Percentiles rank a stretch among this genome's conserved stretches.
Conservation (phyloP, 1,284 basidiomycete genomes). For the Ceratobasidium sp. region DNA sequence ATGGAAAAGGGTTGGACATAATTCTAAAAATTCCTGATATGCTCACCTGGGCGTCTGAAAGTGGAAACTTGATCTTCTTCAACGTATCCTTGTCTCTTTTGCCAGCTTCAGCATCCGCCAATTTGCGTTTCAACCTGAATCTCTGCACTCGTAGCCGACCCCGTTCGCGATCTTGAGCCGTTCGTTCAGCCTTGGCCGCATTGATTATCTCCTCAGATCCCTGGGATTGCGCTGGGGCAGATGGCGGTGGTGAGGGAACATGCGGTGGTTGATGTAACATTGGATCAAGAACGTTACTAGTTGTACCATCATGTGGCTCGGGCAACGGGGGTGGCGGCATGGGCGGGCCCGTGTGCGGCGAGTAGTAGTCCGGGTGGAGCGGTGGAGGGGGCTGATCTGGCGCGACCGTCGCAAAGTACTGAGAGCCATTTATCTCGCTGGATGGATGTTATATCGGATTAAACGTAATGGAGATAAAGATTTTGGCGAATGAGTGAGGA, state of each 20-base stretch:
- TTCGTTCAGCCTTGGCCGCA: constrained; percentile 40
- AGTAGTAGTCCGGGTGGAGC: constrained; percentile 27
- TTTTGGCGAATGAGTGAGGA: constrained; percentile 27
- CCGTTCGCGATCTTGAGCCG: constrained; percentile 37
- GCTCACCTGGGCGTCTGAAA: constrained; percentile 2
- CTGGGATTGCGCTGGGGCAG: not conserved
- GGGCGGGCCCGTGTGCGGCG: constrained; percentile 4
- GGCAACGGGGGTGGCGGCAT: constrained; percentile 38
- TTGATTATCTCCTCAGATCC: constrained; percentile 33
- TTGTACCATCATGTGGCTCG: constrained; percentile 37
- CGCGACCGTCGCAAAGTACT: constrained; percentile 29
- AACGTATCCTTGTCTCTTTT: constrained; percentile 37
- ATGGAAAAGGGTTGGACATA: not conserved
- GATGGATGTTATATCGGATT: constrained; percentile 25
- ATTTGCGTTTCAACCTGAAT: constrained; percentile 36
- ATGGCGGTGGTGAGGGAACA: not conserved
- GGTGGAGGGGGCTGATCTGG: constrained; percentile 19
- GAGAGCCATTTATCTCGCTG: constrained; percentile 36
- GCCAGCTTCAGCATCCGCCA: constrained; percentile 36
- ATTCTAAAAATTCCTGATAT: not conserved
- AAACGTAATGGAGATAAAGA: constrained; percentile 26
- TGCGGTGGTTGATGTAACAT: constrained; percentile 31
- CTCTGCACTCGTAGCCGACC: constrained; percentile 37
- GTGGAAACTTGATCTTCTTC: constrained; percentile 38
- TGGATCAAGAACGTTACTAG: constrained; percentile 40